Conservation (phyloP, 306 rosid species). For the Astragalus glycyphyllos region DNA sequence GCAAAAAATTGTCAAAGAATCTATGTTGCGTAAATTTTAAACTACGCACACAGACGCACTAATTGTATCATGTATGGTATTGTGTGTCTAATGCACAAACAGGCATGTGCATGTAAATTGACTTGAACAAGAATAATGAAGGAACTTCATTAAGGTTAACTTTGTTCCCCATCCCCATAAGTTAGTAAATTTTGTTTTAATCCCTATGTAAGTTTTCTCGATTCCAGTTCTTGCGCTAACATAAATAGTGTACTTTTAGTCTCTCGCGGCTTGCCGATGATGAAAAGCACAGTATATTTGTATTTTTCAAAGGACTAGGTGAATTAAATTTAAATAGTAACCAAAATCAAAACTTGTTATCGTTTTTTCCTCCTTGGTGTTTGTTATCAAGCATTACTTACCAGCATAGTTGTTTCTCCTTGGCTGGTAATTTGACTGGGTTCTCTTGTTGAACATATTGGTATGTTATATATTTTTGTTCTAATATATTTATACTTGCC, state of each 20-base stretch:
- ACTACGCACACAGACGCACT: not conserved
- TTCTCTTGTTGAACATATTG: constrained; percentile 9
- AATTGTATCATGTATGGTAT: not conserved
- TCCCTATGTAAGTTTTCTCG: too few species aligned
- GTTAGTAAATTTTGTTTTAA: too few species aligned
- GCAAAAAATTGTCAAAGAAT: constrained; percentile 5
- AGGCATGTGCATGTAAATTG: constrained; percentile 13
- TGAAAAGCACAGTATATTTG: too few species aligned
- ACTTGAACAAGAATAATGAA: constrained; percentile 13
- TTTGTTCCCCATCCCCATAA: too few species aligned
- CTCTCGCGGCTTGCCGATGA: too few species aligned
- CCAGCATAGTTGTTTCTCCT: constrained; percentile 13
- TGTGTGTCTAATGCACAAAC: not conserved
- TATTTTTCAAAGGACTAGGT: too few species aligned
- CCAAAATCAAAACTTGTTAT: too few species aligned
- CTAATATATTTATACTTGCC: constrained; percentile 20
- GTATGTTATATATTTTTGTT: constrained; percentile 25
- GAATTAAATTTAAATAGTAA: too few species aligned
- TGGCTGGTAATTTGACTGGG: constrained; percentile 11
- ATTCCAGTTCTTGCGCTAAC: not conserved
- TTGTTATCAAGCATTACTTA: not conserved
- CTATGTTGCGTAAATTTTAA: not conserved
- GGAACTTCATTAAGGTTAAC: not conserved
- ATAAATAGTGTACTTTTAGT: too few species aligned
- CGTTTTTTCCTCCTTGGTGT: too few species aligned